These are phyloP conservation scores for Fusarium veterinarium DNA, from an alignment of 2,329 filamentous ascomycete genomes.

Conservation along the genomic window DNA sequence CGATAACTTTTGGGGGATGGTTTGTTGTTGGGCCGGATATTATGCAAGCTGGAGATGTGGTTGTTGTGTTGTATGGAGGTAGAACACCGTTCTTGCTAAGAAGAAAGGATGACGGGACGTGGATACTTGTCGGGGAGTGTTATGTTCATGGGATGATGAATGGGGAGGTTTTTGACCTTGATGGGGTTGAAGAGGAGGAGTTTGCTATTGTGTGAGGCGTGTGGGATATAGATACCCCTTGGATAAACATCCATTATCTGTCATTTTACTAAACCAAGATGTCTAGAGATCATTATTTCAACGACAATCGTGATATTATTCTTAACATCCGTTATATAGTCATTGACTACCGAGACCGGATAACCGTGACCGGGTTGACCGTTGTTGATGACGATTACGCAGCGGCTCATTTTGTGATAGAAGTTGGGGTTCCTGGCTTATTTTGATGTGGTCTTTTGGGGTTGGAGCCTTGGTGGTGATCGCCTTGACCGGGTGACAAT, in stretches of 20 bases:
- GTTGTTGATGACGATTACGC: no score
- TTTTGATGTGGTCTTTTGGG: no score
- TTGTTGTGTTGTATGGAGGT: constrained; percentile 50
- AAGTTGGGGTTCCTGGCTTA: no score
- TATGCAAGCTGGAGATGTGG: constrained; percentile 46
- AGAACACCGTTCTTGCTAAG: constrained; percentile 49
- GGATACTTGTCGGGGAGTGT: constrained; percentile 51
- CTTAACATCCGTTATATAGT: no score
- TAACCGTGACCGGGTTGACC: no score
- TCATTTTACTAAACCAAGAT: background rate
- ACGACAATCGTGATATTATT: background rate
- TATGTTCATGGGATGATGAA: constrained; percentile 54
- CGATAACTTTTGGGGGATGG: constrained; percentile 46
- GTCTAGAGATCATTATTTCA: background rate
- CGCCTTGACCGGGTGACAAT: no score
- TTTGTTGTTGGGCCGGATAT: constrained; percentile 50
- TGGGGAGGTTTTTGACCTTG: constrained; percentile 46
- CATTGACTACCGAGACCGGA: no score
- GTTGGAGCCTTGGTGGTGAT: no score
- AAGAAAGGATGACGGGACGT: constrained; percentile 20
- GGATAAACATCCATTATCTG: background rate
- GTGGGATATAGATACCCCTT: constrained; percentile 20
- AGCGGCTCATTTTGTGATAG: no score
- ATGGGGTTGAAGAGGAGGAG: constrained; percentile 43
- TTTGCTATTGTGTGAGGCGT: constrained; percentile 46